Base-by-base conservation (phyloP, 1,284 basidiomycete species). In the Ceratobasidium sp. region DNA sequence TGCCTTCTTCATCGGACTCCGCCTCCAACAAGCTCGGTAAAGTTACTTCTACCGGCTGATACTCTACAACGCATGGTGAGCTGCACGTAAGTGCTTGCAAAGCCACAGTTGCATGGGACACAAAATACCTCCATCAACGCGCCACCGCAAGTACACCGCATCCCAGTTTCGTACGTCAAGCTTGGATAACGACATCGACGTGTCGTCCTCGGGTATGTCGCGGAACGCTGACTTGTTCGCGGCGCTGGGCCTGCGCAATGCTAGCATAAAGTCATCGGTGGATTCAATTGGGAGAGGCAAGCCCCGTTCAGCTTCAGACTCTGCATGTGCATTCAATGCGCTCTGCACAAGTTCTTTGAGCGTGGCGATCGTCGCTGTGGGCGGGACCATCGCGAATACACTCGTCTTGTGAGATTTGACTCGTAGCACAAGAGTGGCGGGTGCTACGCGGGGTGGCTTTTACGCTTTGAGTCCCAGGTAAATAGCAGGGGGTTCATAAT, bases 1-100 rank as follows among this genome's bases (percentile, higher is more conserved):
- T 63, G 19, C 74, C 54, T 22, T 63, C 62, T 31, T 77, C 74
- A 29, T 84, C 81, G 2, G 56, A 46, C 11, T 56, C 31, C 16
- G 74, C 54, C 7, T 62, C 54, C 31, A 41, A n/a, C 34, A 64
- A 22, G 27, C 53, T 61, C 24, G 56, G 74, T 27, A 75, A 58
- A 24, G 48, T 65, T 7, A 75, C 59, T 34, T 75, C 66, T 16
- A 71, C 68, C 27, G 68, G 68, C n/a, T 48, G 39, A 31, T 71
- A 71, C 14, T 58, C 68, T 71, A 29, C 27, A 31, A n/a, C 34
- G n/a, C 16, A 48, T 19, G 29, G 48, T 41, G 11, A 71, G 43
- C 11, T 1, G 1, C 14, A 29, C 7, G 37, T 43, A 22, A 71
- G 39, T 13, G 24, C 11, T 19, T 4, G 14, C n/a, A 5, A 34